These are phyloP conservation scores for Neonectria coccinea DNA, from an alignment of 2,329 filamentous ascomycete genomes.

Conservation along the genomic window DNA sequence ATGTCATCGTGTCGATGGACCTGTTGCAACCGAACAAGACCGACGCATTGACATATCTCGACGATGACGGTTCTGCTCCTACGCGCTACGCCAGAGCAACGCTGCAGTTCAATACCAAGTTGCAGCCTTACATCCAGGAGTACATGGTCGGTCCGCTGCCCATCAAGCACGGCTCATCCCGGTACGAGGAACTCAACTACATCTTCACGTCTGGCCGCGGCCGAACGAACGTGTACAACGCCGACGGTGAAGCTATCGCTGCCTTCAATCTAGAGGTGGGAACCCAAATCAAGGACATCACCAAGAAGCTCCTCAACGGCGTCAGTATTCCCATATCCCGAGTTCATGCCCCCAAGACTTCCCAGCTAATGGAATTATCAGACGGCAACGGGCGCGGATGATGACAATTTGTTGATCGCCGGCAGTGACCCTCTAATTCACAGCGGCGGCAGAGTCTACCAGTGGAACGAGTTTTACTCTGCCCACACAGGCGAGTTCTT, in stretches of 20 bases:
- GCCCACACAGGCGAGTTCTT: conserved; percentile 46
- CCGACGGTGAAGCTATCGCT: conserved; percentile 29
- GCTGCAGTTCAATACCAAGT: conserved; percentile 43
- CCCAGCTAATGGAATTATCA: not conserved
- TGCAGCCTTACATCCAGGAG: conserved; percentile 52
- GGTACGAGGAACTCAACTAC: conserved; percentile 55
- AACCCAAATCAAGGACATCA: conserved; percentile 23
- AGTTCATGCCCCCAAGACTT: accelerated
- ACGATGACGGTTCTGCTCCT: conserved; percentile 52
- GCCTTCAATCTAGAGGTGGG: conserved; percentile 29
- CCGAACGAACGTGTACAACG: conserved; percentile 41
- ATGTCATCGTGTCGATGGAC: conserved; percentile 47
- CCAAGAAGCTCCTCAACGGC: conserved; percentile 33
- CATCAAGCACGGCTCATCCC: conserved; percentile 48
- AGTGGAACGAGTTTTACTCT: conserved; percentile 62
- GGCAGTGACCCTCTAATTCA: conserved; percentile 50
- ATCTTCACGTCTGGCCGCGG: conserved; percentile 50
- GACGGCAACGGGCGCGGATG: conserved; percentile 29
- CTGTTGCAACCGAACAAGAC: conserved; percentile 62
- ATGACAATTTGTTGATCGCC: conserved; percentile 31
- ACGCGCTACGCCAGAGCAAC: conserved; percentile 56
- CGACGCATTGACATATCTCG: conserved; percentile 58
- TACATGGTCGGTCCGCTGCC: conserved; percentile 56
- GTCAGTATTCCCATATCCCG: conserved; percentile 2
- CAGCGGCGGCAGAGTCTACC: conserved; percentile 54